A percentile compares a stretch with the other conserved stretches of the same genome.
phyloP scores from a whole-genome alignment of 192 early-diverging fungal genomes.

The Umbelopsis sp. region DNA sequence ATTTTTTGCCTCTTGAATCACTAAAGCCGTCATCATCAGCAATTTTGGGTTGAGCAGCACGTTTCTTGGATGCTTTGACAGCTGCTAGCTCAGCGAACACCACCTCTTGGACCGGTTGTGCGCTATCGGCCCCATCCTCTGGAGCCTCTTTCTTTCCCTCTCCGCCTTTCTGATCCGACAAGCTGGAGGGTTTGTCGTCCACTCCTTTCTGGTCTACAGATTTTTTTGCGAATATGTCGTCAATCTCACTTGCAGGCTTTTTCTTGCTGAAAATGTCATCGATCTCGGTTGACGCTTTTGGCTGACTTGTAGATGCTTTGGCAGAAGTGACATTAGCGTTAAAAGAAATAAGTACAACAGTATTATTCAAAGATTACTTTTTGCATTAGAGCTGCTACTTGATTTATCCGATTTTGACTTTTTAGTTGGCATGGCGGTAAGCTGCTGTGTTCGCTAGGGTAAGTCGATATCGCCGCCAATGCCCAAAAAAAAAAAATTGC shows the following conservation, averaged over 20 bases:
- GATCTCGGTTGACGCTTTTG: conserved; percentile 17
- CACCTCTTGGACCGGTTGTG: background rate
- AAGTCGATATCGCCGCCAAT: background rate
- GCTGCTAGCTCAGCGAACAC: conserved; percentile 26
- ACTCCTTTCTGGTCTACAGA: background rate
- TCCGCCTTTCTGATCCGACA: conserved; percentile 8
- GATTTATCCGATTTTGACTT: too few relatives aligned
- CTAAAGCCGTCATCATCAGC: conserved; percentile 34
- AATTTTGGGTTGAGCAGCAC: background rate
- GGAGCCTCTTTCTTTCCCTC: conserved; percentile 8
- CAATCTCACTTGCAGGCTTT: conserved; percentile 17
- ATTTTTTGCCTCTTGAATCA: conserved; percentile 38
- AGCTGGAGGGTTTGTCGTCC: background rate
- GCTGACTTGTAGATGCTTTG: background rate
- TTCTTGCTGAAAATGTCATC: conserved; percentile 28
- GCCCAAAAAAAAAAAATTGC: background rate
- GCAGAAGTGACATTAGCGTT: background rate
- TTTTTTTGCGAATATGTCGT: conserved; percentile 20
- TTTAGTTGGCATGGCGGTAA: too few relatives aligned
- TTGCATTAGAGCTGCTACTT: background rate
- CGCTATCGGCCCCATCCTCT: background rate
- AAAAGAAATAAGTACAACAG: background rate
- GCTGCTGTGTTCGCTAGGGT: background rate
- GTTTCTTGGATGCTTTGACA: conserved; percentile 27
- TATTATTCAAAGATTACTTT: background rate